Evolutionary conservation across 352 stramenopile genomes (phyloP), one percentile per base, ranked within the genome.

Genomic region (Phytophthora nicotianae): DNA sequence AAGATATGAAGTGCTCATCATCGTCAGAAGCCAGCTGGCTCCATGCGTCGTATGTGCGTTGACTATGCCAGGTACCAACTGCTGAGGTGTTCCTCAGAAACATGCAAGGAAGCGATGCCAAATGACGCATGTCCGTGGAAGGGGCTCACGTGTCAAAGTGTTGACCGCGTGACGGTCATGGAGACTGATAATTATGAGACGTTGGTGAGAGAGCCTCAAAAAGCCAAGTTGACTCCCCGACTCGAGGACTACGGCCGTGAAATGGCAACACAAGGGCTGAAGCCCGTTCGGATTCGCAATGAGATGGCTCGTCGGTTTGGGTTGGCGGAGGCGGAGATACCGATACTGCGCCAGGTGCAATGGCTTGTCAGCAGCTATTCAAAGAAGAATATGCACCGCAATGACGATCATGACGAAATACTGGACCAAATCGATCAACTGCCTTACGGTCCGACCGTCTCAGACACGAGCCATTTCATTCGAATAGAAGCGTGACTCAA

Each of bases 191-290:
- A 11, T 10, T 32, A 54, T 21, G 48, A 54, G 10, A 54, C 29
- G 4, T 14, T 33, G 4, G 20, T 54, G 0, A 5, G 27, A 4
- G 47, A 53, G 5, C 47, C 27, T 20, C n/a, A 3, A 7, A 42
- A 42, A 7, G 23, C 29, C 3, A 4, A 55, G 20, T 1, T 55
- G 8, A 55, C 32, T 4, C 20, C 32, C 9, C 48, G 32, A 5
- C 20, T 55, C 0, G 45, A 55, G 13, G 48, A 35, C 32, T 54
- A 54, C 19, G 47, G 29, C 1, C 47, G 29, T 4, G 47, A 54
- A 43, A 40, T 54, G 29, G 29, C 47, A 3, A 20, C 47, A 0
- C 19, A 43, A 29, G 47, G 17, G 7, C 26, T 54, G 10, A 54
- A 43, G 29, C 17, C 47, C 10, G 17, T 16, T 32, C 27, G 29